A percentile compares a stretch with the other conserved stretches of the same genome.
Evolutionary conservation across 2,329 filamentous ascomycete genomes (phyloP).

Genomic region (Talaromyces marneffei): DNA sequence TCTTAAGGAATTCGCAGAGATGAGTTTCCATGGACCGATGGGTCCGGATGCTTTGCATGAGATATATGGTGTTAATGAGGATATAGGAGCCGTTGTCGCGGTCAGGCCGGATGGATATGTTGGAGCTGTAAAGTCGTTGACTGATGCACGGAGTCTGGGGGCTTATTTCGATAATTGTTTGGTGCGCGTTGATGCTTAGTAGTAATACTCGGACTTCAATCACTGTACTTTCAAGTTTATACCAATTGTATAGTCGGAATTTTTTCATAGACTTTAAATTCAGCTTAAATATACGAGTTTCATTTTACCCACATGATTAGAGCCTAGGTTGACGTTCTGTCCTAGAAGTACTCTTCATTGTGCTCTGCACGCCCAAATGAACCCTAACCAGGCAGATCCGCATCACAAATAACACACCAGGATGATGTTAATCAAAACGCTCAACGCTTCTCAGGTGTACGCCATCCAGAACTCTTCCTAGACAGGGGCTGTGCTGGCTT

Average conservation of each 20-base stretch:
- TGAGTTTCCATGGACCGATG: conserved; percentile 31
- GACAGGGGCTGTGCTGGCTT: not conserved
- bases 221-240: not conserved
- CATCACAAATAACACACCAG: too few species aligned
- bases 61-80: conserved; percentile 30
- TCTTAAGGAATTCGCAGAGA: conserved; percentile 31
- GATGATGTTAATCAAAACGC: too few species aligned
- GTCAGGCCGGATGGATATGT: conserved; percentile 38
- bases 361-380: not conserved
- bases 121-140: conserved; percentile 17
- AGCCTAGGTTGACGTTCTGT: not conserved
- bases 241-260: not conserved
- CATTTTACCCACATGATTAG: too few species aligned
- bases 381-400: too few species aligned
- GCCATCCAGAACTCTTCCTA: not conserved
- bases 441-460: not conserved
- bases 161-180: conserved; percentile 6
- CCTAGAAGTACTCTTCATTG: not conserved
- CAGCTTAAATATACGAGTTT: too few species aligned
- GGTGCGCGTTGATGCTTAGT: not conserved
- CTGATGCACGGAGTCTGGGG: not conserved
- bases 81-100: conserved; percentile 29
- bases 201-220: not conserved
- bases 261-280: too few species aligned
- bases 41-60: conserved; percentile 32